phyloP scores from a whole-genome alignment of 208 protist species.

The Crithidia bombi region DNA sequence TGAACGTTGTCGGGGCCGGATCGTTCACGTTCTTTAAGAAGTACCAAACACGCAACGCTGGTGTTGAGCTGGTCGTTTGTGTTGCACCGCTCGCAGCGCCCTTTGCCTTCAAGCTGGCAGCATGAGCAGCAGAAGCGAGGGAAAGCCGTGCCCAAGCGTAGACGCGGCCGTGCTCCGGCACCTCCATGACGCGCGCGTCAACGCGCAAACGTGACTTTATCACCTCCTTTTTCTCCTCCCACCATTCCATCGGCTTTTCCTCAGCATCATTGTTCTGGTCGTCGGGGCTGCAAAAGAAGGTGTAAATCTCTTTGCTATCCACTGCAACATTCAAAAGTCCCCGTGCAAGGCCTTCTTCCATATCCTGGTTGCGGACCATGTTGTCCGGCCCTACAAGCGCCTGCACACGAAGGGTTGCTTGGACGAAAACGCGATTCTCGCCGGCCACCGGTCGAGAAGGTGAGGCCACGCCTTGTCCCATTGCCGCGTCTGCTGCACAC shows the following conservation, averaged over 20 bases:
- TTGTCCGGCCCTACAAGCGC: conserved; percentile 33
- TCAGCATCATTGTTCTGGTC: neutral
- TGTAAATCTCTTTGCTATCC: conserved; percentile 23
- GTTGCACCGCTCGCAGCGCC: neutral
- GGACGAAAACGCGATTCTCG: conserved; percentile 15
- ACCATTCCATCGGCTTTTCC: conserved; percentile 20
- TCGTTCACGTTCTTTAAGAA: conserved; percentile 28
- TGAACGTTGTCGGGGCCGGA: conserved; percentile 14
- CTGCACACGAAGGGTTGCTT: conserved; percentile 29
- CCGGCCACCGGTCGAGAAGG: conserved; percentile 5
- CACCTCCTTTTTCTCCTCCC: conserved; percentile 16
- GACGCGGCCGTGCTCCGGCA: conserved; percentile 35
- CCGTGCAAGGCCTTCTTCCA: conserved; percentile 32
- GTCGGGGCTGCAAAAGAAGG: conserved; percentile 1
- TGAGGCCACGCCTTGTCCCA: conserved; percentile 2
- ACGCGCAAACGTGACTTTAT: conserved; percentile 21
- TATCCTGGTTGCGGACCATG: conserved; percentile 30
- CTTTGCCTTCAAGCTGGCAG: neutral
- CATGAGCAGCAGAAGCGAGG: neutral
- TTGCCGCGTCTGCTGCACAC: neutral
- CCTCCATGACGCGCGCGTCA: conserved; percentile 34
- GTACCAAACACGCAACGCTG: conserved; percentile 44
- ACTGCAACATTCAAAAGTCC: conserved; percentile 14
- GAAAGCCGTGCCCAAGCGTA: conserved; percentile 31
- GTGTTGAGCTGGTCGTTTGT: neutral